Percentiles rank a stretch among this genome's conserved stretches.
Evolutionary conservation across 179 eudicot species (phyloP).

Genomic region (Carnegiea gigantea): DNA sequence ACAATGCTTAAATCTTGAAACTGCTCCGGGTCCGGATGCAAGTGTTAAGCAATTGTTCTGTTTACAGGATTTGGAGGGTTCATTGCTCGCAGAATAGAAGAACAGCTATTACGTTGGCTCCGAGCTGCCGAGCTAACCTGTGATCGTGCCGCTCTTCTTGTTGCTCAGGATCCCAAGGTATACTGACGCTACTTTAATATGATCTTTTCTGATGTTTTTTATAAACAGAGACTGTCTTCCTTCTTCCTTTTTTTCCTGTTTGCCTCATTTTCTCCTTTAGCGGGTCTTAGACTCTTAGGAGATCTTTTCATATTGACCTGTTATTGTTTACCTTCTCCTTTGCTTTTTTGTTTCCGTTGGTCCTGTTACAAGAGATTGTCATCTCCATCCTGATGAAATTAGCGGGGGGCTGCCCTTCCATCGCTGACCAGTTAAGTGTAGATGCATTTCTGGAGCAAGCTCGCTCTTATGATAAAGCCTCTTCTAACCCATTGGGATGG

Average conservation of each 20-base stretch:
- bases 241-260: neutral
- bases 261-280: neutral
- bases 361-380: slow-evolving; percentile 76
- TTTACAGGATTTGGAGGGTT: slow-evolving; percentile 77
- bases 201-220: slow-evolving; percentile 5
- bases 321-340: neutral
- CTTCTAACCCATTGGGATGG: slow-evolving; percentile 92
- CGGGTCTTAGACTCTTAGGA: neutral
- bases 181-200: slow-evolving; percentile 1
- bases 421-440: slow-evolving; percentile 91
- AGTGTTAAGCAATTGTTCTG: neutral
- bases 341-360: slow-evolving; percentile 16
- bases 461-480: slow-evolving; percentile 93
- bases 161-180: slow-evolving; percentile 98
- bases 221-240: neutral
- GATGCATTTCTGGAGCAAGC: slow-evolving; percentile 99
- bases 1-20: neutral
- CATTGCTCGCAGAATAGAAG: slow-evolving; percentile 85
- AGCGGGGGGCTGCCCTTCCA: slow-evolving; percentile 96
- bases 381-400: slow-evolving; percentile 94
- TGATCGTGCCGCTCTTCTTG: slow-evolving; percentile 99
- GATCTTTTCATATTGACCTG: slow-evolving; percentile 11
- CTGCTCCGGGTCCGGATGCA: neutral
- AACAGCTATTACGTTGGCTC: slow-evolving; percentile 91
- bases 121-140: slow-evolving; percentile 98